Base-by-base conservation (phyloP, 148 eudicot species). In the Nepenthes gracilis region DNA sequence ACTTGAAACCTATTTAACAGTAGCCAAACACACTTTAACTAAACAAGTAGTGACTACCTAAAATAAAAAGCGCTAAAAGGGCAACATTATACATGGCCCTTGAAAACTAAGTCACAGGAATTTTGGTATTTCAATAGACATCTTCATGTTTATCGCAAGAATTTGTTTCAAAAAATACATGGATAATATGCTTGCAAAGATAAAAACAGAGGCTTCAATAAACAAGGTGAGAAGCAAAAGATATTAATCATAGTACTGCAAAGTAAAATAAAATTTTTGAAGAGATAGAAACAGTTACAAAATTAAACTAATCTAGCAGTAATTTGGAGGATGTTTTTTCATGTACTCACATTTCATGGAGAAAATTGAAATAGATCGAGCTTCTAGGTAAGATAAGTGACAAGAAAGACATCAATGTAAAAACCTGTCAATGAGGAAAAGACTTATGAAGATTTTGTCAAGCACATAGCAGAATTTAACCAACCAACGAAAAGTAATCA, bases 381-480 rank as follows among this genome's bases (percentile, higher is more conserved):
- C 82, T 80, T 67, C 78, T 82, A 57, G 81, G 87, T 64, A 84
- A 66, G 64, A 88, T 45, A 57, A 93, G 85, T 3, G 98, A 83
- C 72, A 93, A 68, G 76, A 93, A 84, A 59, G 98, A 93, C 88
- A 78, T 93, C 48, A 86, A 69, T 14, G 96, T 96, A 73, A 88
- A 93, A 54, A 93, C 96, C 98, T 93, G 89, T 67, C 65, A 73
- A 62, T 58, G 59, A 36, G 36, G 43, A 37, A 47, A 33, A 40
- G 49, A 37, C n/a, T 61, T 34, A 4, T 1, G 8, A 61, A 33
- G 40, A 47, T 14, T 8, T 12, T 59, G 52, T 5, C 5, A 35
- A 45, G 7, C 8, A 43, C 34, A 12, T 14, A 14, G 9, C 60
- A 12, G 2, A 57, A 4, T 37, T 37, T 36, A 36, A 40, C 45